phyloP scores from a whole-genome alignment of 352 stramenopile species.

The Pythium aquatile region DNA sequence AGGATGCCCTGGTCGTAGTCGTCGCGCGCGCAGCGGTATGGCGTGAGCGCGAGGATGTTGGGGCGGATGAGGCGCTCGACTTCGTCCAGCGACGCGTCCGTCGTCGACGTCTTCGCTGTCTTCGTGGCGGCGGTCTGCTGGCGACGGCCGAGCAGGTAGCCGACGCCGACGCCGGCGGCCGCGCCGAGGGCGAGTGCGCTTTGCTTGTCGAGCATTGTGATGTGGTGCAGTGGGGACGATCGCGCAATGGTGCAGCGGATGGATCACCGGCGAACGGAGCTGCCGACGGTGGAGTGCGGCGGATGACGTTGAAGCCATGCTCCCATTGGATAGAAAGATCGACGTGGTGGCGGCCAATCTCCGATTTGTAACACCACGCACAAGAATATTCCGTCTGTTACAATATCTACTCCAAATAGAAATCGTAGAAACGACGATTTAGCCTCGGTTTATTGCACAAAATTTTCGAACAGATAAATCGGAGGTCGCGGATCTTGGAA shows the following conservation, averaged over 20 bases:
- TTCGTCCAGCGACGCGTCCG: constrained; percentile 41
- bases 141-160: constrained; percentile 61
- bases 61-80: constrained; percentile 90
- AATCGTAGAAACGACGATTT: neutral
- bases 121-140: constrained; percentile 22
- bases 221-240: constrained; percentile 2
- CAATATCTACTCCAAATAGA: neutral
- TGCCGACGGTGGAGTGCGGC: neutral
- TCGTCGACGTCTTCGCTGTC: neutral
- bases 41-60: constrained; percentile 95
- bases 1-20: constrained; percentile 94
- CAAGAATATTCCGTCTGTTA: constrained; percentile 19
- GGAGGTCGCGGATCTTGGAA: neutral
- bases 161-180: constrained; percentile 61
- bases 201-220: constrained; percentile 64
- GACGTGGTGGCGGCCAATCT: constrained; percentile 15
- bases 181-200: constrained; percentile 57
- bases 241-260: constrained; percentile 12
- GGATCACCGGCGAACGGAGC: constrained; percentile 1
- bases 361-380: constrained; percentile 2
- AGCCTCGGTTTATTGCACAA: neutral
- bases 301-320: constrained; percentile 30
- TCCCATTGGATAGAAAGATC: constrained; percentile 21
- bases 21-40: constrained; percentile 97
- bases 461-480: neutral